A percentile compares a stretch with the other conserved stretches of the same genome.
Conservation (phyloP, 331 rosid species). For the Arachis monticola region DNA sequence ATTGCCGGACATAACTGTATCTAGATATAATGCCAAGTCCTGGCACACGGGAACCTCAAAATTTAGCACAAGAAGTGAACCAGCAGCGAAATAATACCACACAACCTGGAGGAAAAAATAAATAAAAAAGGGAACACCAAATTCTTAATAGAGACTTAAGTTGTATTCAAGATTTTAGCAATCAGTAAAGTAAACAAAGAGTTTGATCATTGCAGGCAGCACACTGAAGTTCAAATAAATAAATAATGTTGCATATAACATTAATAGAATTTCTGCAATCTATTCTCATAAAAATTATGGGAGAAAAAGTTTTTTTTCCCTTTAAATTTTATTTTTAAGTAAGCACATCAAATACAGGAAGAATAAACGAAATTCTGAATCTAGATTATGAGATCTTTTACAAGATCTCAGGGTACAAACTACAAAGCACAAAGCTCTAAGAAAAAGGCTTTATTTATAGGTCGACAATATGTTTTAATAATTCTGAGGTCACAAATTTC, state of each 20-base stretch:
- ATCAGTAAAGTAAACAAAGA: neutral
- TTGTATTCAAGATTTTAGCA: neutral
- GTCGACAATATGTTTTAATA: too few species aligned
- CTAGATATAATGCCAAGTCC: slow-evolving; percentile 37
- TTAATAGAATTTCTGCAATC: neutral
- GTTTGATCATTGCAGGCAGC: slow-evolving; percentile 18
- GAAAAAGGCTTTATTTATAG: too few species aligned
- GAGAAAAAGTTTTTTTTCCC: neutral
- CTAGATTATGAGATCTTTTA: too few species aligned
- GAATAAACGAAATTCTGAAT: neutral
- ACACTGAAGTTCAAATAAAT: neutral
- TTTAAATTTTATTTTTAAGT: neutral
- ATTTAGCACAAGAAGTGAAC: slow-evolving; percentile 6
- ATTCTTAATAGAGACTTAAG: neutral
- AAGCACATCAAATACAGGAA: neutral
- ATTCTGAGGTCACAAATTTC: too few species aligned
- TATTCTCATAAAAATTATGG: neutral
- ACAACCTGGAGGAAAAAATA: slow-evolving; percentile 12
- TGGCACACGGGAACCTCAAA: slow-evolving; percentile 10
- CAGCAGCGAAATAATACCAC: neutral
- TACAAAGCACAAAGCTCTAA: too few species aligned
- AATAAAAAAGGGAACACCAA: neutral
- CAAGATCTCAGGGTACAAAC: too few species aligned
- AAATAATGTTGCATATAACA: neutral
- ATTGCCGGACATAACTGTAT: slow-evolving; percentile 48